Base-by-base conservation (phyloP, 176 grass and related monocot genomes). In the Elymus sibiricus region DNA sequence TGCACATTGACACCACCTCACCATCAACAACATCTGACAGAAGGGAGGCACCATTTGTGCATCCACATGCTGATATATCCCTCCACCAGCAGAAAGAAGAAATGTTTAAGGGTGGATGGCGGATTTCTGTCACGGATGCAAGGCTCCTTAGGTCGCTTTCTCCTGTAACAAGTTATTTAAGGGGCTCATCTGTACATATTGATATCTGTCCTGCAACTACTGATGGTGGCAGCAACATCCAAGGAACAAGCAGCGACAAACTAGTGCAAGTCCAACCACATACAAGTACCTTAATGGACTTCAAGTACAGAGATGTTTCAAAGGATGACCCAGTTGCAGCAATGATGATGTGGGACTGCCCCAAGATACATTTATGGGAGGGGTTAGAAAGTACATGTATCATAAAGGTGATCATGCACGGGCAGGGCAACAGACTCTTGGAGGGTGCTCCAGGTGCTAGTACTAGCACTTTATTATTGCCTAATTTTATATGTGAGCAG, bases 311-410 rank as follows among this genome's bases (percentile, higher is more conserved):
- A 26, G 60, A 62, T 12, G 10, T 26, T 4, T 12, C 27, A 24
- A 62, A 27, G 60, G 24, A 62, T 26, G 4, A 24, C n/a, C n/a
- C n/a, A 5, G 24, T 62, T 62, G 60, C 24, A 62, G n/a, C 10
- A 4, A 12, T 26, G 9, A 26, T 62, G n/a, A 11, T 25, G n/a
- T 5, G 9, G 9, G 59, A 25, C 3, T 25, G 59, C 59, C 59
- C 59, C 1, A 11, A 25, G 0, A 11, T 61, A 25, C 1, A 0
- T 3, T n/a, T n/a, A n/a, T 2, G 10, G 9, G 9, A 0, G 2
- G 0, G 22, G 2, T 0, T 0, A 17, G 6, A 2, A 58, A 9
- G 10, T 40, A n/a, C 53, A 56, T 9, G 21, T 59, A 60, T 60
- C 25, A 63, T 63, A 63, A 63, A 5, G n/a, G 60, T 63, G 4